phyloP scores from a whole-genome alignment of 1,284 basidiomycete species.

The Rhizoctonia solani region DNA sequence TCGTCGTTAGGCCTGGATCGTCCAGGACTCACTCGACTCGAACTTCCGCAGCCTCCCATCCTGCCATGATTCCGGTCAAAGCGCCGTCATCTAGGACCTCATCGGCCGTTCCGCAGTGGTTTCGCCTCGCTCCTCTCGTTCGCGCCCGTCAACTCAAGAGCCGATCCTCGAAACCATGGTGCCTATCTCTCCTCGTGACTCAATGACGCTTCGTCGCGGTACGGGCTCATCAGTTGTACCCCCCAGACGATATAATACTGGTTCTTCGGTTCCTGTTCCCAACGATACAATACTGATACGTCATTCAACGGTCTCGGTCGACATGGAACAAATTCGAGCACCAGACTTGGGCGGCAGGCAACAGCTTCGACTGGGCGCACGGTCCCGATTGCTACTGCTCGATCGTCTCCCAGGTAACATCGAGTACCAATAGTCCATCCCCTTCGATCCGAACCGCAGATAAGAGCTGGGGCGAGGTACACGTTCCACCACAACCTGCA shows the following conservation, averaged over 20 bases:
- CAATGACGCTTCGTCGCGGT: neutral
- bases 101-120: neutral
- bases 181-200: neutral
- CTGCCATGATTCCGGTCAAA: neutral
- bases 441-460: neutral
- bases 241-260: neutral
- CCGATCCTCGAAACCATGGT: neutral
- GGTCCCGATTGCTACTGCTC: neutral
- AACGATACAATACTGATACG: neutral
- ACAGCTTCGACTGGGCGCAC: neutral
- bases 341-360: neutral
- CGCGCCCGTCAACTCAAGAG: neutral
- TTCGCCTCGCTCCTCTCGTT: conserved; percentile 19
- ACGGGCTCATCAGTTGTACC: conserved; percentile 1
- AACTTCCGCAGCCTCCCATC: neutral
- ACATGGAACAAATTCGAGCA: neutral
- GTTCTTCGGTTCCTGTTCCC: neutral
- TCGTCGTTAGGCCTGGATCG: neutral
- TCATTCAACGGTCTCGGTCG: neutral
- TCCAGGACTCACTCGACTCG: neutral
- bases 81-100: neutral
- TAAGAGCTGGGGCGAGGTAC: conserved; percentile 23
- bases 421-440: no score
- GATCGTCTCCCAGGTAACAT: no score
- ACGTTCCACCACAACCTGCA: neutral